Percentiles rank a stretch among this genome's conserved stretches.
Conservation (phyloP, 495 filamentous ascomycete species). For the Hyaloscypha hepaticicola region DNA sequence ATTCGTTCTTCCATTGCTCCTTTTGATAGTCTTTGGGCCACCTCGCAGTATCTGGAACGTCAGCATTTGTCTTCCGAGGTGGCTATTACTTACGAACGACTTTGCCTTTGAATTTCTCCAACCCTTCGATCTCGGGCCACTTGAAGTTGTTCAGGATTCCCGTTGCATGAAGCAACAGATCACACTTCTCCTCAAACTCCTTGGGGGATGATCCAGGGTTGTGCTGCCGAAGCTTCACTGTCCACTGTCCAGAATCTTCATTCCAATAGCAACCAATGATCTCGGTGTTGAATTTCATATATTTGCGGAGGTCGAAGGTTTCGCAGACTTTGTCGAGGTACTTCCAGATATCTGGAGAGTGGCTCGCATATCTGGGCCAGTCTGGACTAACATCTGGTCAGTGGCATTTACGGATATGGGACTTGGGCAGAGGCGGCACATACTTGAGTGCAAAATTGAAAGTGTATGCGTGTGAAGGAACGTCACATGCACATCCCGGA, state of each 20-base stretch:
- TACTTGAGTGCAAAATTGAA: constrained; percentile 38
- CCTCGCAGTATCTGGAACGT: constrained; percentile 19
- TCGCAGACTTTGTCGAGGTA: constrained; percentile 42
- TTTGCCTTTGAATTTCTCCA: constrained; percentile 42
- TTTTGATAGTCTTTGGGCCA: constrained; percentile 26
- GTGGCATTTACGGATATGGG: too few species aligned
- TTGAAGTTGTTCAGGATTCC: constrained; percentile 41
- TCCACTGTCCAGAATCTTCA: constrained; percentile 21
- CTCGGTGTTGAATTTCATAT: constrained; percentile 38
- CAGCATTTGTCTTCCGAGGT: not conserved
- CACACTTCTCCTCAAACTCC: constrained; percentile 29
- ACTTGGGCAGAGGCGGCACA: not conserved
- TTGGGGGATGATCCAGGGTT: constrained; percentile 17
- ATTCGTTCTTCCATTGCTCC: constrained; percentile 41
- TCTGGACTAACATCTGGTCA: constrained; percentile 28
- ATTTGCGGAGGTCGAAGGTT: constrained; percentile 48
- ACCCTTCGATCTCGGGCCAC: constrained; percentile 36
- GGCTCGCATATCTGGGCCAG: constrained; percentile 40
- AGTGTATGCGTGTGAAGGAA: constrained; percentile 48
- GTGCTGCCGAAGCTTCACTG: constrained; percentile 20
- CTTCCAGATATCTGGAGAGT: constrained; percentile 38
- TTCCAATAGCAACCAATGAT: constrained; percentile 24
- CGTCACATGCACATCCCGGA: constrained; percentile 41
- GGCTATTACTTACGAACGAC: constrained; percentile 19
- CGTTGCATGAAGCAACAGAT: constrained; percentile 26